Evolutionary conservation across 2,329 filamentous ascomycete genomes (phyloP).

Genomic region (Colletotrichum camelliae): DNA sequence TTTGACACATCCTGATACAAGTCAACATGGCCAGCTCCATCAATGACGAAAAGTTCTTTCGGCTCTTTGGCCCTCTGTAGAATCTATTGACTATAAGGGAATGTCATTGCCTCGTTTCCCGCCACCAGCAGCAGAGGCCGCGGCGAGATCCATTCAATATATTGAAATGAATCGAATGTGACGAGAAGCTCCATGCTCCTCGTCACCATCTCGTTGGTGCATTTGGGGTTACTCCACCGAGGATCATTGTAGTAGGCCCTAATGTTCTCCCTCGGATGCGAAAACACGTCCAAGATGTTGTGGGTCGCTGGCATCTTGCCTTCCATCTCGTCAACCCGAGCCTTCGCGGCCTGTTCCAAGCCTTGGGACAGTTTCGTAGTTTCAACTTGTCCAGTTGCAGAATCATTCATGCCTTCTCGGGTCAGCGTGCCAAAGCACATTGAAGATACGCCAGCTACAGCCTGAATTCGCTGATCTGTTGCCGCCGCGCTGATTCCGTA

Average conservation of each 20-base stretch:
- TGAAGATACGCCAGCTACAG: neutral
- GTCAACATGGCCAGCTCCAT: neutral
- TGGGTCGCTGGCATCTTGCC: neutral
- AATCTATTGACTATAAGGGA: neutral
- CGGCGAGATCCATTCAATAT: neutral
- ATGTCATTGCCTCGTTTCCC: neutral
- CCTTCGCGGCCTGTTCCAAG: neutral
- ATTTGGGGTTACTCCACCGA: neutral
- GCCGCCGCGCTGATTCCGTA: neutral
- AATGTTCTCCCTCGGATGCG: neutral
- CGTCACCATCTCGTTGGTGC: neutral
- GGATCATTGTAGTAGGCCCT: neutral
- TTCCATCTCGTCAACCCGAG: neutral
- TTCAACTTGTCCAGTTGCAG: neutral
- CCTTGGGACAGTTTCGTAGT: neutral
- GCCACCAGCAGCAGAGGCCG: neutral
- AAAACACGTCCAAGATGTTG: neutral
- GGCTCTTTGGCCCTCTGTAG: neutral
- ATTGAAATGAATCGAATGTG: neutral
- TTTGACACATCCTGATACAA: neutral
- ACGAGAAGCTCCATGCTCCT: neutral
- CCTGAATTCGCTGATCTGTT: neutral
- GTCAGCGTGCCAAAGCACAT: neutral
- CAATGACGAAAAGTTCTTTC: neutral
- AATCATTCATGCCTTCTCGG: neutral